Conservation (phyloP, 2,329 filamentous ascomycete genomes). For the Phialemonium atrogriseum region DNA sequence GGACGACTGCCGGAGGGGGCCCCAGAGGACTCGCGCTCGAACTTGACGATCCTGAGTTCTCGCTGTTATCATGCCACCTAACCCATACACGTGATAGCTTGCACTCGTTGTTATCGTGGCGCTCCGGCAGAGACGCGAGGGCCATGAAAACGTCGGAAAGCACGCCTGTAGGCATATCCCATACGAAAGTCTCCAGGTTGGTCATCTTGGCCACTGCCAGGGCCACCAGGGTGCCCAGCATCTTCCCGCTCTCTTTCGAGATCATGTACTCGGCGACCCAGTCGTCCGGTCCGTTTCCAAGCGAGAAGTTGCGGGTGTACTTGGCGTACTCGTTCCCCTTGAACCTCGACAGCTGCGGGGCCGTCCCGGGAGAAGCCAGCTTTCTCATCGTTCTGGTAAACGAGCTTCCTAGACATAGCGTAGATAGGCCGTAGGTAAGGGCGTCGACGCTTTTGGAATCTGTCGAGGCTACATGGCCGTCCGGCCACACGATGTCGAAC, state of each 20-base stretch:
- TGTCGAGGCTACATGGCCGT: constrained; percentile 54
- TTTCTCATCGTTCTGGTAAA: constrained; percentile 31
- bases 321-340: constrained; percentile 62
- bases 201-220: constrained; percentile 74
- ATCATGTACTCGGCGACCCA: constrained; percentile 80
- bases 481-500: constrained; percentile 85
- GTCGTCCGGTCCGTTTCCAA: constrained; percentile 71
- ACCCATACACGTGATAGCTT: constrained; percentile 70
- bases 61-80: constrained; percentile 71
- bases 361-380: constrained; percentile 17
- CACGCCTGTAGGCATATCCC: constrained; percentile 86
- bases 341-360: constrained; percentile 17
- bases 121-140: constrained; percentile 60
- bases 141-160: constrained; percentile 75
- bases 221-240: constrained; percentile 77
- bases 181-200: constrained; percentile 73
- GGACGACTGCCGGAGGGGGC: constrained; percentile 15
- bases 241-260: constrained; percentile 75
- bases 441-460: constrained; percentile 70
- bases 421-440: constrained; percentile 73
- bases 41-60: constrained; percentile 26
- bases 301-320: constrained; percentile 72
- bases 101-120: constrained; percentile 47
- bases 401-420: constrained; percentile 60
- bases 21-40: constrained; percentile 14